Percentiles rank a stretch among this genome's conserved stretches.
These are phyloP conservation scores for Pseudocercospora fuligena DNA, from an alignment of 2,329 filamentous ascomycete genomes.

Conservation along the genomic window DNA sequence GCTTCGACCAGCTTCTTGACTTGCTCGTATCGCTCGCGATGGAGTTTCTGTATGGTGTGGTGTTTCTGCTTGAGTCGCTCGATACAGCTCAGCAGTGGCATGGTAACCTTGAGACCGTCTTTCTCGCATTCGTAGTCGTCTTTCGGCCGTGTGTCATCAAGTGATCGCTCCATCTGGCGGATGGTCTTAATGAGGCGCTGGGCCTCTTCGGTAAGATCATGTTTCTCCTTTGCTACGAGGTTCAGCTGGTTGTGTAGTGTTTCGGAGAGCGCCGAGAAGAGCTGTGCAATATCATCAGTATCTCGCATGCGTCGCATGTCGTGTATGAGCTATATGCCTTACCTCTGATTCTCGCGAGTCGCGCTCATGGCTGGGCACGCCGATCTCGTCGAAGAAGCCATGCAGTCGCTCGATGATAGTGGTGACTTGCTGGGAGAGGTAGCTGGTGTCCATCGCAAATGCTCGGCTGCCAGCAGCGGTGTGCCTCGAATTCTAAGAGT, in stretches of 20 bases:
- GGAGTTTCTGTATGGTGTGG: constrained; percentile 74
- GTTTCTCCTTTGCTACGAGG: constrained; percentile 85
- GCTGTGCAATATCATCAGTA: constrained; percentile 56
- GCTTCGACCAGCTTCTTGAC: constrained; percentile 94
- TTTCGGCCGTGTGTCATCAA: constrained; percentile 74
- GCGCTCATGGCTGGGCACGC: constrained; percentile 90
- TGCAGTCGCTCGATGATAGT: constrained; percentile 92
- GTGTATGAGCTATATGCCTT: constrained; percentile 38
- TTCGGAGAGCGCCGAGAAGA: constrained; percentile 89
- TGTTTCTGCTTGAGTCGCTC: constrained; percentile 85
- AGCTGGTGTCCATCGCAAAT: constrained; percentile 79
- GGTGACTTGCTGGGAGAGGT: constrained; percentile 92
- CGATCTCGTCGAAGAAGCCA: constrained; percentile 95
- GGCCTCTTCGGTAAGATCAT: constrained; percentile 86
- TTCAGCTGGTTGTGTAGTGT: constrained; percentile 89
- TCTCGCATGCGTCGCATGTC: neutral
- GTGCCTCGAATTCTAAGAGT: neutral
- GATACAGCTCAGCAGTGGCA: constrained; percentile 80
- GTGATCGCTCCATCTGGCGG: constrained; percentile 88
- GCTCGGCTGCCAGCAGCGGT: constrained; percentile 39
- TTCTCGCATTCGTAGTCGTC: constrained; percentile 68
- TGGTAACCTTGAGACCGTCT: constrained; percentile 76
- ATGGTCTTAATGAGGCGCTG: constrained; percentile 83
- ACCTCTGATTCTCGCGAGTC: constrained; percentile 90
- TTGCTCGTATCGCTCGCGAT: constrained; percentile 92